Base-by-base conservation (phyloP, 345 rosid genomes). In the Pistacia atlantica region DNA sequence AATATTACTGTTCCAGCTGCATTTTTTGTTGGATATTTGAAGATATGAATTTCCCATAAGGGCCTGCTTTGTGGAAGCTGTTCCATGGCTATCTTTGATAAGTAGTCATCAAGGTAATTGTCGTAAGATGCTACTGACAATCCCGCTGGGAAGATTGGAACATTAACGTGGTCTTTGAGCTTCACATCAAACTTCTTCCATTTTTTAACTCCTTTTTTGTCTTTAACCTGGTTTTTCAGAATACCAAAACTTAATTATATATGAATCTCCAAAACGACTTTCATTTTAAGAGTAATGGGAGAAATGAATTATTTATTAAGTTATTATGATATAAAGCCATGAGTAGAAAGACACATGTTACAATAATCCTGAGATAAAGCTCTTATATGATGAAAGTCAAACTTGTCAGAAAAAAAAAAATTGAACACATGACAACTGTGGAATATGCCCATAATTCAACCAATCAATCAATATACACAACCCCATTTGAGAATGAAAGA, bases 41-140 rank as follows among this genome's bases (percentile, higher is more conserved):
- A n/a, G 37, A 87, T 59, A 35, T 89, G 91, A 67, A 87, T 70
- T 60, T 89, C 88, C 93, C 93, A 89, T 16, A 83, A 58, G 0
- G 91, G 91, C 46, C 75, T 79, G 76, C 46, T 75, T 37, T 77
- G 75, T 11, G 87, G 83, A 11, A 86, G 75, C 17, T 66, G 67
- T 63, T 83, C 78, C 71, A 33, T 61, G 13, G 86, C 79, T 48
- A 82, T 62, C 0, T 75, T 70, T 0, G 89, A 71, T 25, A 89
- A 25, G 72, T 89, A 87, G 6, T 75, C 67, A 9, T 58, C 71
- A 3, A 87, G 56, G 54, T 76, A 58, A 4, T 69, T 49, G 42
- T 83, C 87, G 17, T 89, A 84, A 42, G 78, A 82, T 17, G 79
- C n/a, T 3, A 74, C 69, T 17, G 86, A 78, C 61, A 72, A 75